Conservation (phyloP, 1,284 basidiomycete genomes). For the Microbotryum intermedium region DNA sequence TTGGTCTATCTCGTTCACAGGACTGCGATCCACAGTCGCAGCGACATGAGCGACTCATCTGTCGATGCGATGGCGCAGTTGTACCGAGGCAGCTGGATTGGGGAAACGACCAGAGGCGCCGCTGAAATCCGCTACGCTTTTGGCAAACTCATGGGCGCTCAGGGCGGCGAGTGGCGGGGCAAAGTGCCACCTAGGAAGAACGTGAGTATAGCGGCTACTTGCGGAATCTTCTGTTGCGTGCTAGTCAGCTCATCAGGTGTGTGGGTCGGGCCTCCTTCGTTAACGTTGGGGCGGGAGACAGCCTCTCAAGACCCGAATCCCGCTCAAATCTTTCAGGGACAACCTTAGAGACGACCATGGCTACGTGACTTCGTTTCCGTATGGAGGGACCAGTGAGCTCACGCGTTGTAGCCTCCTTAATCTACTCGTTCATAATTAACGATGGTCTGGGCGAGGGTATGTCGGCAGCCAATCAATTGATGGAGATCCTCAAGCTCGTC, state of each 20-base stretch:
- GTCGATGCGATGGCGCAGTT: too few relatives aligned
- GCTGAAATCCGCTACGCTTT: not conserved
- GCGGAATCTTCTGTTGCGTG: too few relatives aligned
- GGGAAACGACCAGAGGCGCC: too few relatives aligned
- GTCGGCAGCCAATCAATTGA: conserved; percentile 21
- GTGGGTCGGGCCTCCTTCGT: not conserved
- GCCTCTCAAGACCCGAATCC: conserved; percentile 19
- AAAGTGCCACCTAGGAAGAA: conserved; percentile 4
- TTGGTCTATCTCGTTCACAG: too few relatives aligned
- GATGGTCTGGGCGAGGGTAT: too few relatives aligned
- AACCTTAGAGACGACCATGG: conserved; percentile 14
- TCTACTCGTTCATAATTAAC: not conserved
- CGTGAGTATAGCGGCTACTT: not conserved
- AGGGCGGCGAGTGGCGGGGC: conserved; percentile 3
- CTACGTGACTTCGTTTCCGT: conserved; percentile 28
- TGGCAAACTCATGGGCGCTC: not conserved
- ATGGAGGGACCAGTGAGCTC: conserved; percentile 23
- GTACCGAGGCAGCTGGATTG: too few relatives aligned
- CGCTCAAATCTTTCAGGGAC: conserved; percentile 21
- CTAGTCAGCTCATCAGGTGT: not conserved
- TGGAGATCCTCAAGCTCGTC: conserved; percentile 27
- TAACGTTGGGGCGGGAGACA: not conserved
- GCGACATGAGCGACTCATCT: too few relatives aligned
- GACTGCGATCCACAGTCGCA: too few relatives aligned
- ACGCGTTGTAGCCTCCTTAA: not conserved